A percentile compares a stretch with the other conserved stretches of the same genome.
Conservation (phyloP, 306 rosid genomes). For the Vicia villosa region DNA sequence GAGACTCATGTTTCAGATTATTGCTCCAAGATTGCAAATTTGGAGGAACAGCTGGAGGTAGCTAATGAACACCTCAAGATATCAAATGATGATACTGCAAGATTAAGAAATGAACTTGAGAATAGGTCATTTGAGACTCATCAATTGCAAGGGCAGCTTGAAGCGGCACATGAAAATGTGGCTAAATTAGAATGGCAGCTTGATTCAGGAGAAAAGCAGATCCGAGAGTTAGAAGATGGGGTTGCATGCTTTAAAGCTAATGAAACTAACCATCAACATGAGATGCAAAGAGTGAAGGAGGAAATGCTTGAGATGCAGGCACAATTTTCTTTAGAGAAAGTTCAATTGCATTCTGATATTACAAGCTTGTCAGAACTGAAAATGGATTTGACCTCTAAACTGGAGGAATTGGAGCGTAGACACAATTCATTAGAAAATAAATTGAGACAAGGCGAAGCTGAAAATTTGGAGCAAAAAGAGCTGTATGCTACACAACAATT, state of each 20-base stretch:
- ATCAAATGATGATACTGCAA: not conserved
- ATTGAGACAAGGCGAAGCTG: slow-evolving; percentile 44
- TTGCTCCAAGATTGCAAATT: slow-evolving; percentile 45
- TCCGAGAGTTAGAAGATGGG: slow-evolving; percentile 48
- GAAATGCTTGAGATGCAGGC: slow-evolving; percentile 48
- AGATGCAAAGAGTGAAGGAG: slow-evolving; percentile 52
- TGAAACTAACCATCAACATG: slow-evolving; percentile 43
- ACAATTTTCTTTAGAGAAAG: slow-evolving; percentile 51
- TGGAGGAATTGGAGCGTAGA: slow-evolving; percentile 49
- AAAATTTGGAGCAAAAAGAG: slow-evolving; percentile 52
- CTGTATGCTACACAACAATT: slow-evolving; percentile 46
- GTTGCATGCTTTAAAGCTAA: slow-evolving; percentile 41
- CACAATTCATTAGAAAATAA: slow-evolving; percentile 40
- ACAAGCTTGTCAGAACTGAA: slow-evolving; percentile 1
- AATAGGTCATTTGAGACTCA: slow-evolving; percentile 25
- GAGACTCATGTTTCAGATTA: slow-evolving; percentile 50
- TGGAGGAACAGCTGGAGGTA: slow-evolving; percentile 31
- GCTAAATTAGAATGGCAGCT: slow-evolving; percentile 43
- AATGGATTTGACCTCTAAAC: slow-evolving; percentile 34
- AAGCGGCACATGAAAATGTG: slow-evolving; percentile 43
- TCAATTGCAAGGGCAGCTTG: slow-evolving; percentile 55
- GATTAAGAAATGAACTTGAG: slow-evolving; percentile 40
- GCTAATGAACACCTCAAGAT: slow-evolving; percentile 1
- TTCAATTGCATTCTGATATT: slow-evolving; percentile 47
- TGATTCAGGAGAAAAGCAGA: slow-evolving; percentile 43